Percentiles rank a stretch among this genome's conserved stretches.
Conservation (phyloP, 345 rosid genomes). For the Cardiospermum halicacabum region DNA sequence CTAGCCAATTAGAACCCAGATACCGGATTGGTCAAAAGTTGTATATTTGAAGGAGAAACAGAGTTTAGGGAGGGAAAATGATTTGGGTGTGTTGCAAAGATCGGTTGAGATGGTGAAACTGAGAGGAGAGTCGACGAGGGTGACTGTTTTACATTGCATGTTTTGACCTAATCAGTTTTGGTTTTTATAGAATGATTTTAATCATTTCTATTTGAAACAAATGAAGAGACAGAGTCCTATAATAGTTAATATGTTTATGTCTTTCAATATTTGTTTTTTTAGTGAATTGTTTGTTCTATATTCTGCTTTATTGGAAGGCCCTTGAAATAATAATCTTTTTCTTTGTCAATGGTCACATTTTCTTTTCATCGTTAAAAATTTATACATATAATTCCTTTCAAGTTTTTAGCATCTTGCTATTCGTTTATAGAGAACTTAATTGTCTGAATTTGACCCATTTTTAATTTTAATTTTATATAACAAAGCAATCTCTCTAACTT, state of each 20-base stretch:
- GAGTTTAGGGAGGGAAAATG: constrained; percentile 33
- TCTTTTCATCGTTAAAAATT: neutral
- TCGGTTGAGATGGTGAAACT: constrained; percentile 37
- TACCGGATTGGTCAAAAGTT: constrained; percentile 54
- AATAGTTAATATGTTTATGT: neutral
- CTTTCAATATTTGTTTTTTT: constrained; percentile 2
- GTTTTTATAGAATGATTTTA: too few species aligned
- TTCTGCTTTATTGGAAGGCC: neutral
- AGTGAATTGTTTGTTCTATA: neutral
- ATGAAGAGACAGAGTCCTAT: too few species aligned
- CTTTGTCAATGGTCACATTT: neutral
- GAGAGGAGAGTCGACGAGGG: constrained; percentile 25
- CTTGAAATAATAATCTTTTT: neutral
- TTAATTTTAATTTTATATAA: neutral
- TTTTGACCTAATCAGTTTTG: neutral
- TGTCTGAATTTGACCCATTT: neutral
- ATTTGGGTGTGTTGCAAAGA: constrained; percentile 37
- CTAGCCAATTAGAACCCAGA: constrained; percentile 77
- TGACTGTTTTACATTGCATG: constrained; percentile 8
- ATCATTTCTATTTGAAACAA: too few species aligned
- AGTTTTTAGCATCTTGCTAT: neutral
- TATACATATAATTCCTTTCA: neutral
- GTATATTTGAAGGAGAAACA: constrained; percentile 58
- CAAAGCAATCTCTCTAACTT: constrained; percentile 7
- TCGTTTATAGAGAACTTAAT: neutral